Base-by-base conservation (phyloP, 371 early-diverging fungal genomes). In the Apophysomyces variabilis region DNA sequence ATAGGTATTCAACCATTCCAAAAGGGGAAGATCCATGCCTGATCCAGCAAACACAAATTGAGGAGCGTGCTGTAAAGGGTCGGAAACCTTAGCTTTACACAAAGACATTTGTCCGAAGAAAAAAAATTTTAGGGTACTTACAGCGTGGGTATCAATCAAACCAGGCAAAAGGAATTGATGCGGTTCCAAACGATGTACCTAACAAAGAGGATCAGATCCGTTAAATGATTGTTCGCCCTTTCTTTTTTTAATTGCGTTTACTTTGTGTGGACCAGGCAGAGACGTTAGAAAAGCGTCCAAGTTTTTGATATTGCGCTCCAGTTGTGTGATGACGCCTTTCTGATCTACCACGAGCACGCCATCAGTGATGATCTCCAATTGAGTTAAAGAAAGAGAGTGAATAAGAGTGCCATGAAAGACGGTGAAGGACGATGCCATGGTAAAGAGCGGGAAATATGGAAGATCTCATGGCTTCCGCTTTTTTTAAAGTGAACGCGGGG, bases 81-180 rank as follows among this genome's bases (percentile, higher is more conserved):
- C 26, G 16, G 8, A 1, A 7, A 11, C 57, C 39, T 50, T 43
- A 5, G 11, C 14, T 43, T n/a, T 14, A 26, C 32, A 26, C 32
- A 26, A 26, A 26, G 32, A 3, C 32, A 3, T 26, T 26, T 1
- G 32, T 26, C 32, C 32, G 32, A 26, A 26, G 32, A 56, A 5
- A 38, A 12, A 43, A n/a, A 4, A 47, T 35, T 47, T n/a, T 36
- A 35, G 14, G 58, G 32, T 41, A 60, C 77, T 68, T 82, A 85
- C 85, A 38, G 91, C 91, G 72, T 97, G 97, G 4, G 95, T 94
- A 68, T 97, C 97, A 50, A 97, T 83, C 39, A 96, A 87, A 0
- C 97, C 93, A 38, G 93, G 97, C 62, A 94, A 80, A 58, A 97
- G 73, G 66, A 95, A 92, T 72, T 93, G 91, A 43, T 83, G 75